Conservation (phyloP, 345 rosid genomes). For the Geranium rotundifolium region DNA sequence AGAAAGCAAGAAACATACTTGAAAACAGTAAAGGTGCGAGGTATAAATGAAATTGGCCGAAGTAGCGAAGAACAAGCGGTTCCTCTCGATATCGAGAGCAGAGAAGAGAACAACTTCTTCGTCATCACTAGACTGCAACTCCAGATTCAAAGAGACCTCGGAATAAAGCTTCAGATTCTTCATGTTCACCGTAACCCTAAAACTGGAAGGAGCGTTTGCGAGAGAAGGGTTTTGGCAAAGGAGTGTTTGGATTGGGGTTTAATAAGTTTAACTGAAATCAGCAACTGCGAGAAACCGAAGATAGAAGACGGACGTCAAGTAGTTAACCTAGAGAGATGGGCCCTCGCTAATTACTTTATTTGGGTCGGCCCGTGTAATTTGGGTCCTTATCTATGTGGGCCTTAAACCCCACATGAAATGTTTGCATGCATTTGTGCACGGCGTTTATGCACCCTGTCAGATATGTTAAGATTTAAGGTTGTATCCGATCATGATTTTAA, state of each 20-base stretch:
- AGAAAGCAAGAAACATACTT: constrained; percentile 22
- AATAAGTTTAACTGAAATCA: background rate
- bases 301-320: background rate
- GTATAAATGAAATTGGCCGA: constrained; percentile 52
- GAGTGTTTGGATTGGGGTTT: background rate
- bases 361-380: too few species aligned
- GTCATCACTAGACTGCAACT: constrained; percentile 29
- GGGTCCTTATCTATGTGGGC: too few species aligned
- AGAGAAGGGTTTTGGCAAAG: background rate
- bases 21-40: constrained; percentile 49
- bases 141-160: constrained; percentile 43
- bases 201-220: background rate
- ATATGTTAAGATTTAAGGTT: too few species aligned
- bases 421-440: too few species aligned
- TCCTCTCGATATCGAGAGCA: constrained; percentile 68
- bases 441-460: too few species aligned
- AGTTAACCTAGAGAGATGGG: too few species aligned
- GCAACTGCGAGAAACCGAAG: background rate
- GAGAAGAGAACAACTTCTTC: constrained; percentile 39
- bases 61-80: constrained; percentile 74
- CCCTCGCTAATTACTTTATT: too few species aligned
- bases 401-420: too few species aligned
- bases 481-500: too few species aligned
- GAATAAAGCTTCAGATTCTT: constrained; percentile 65
- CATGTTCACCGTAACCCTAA: constrained; percentile 20